phyloP scores from a whole-genome alignment of 2,329 filamentous ascomycete genomes.

The Xylariomycetidae sp. region DNA sequence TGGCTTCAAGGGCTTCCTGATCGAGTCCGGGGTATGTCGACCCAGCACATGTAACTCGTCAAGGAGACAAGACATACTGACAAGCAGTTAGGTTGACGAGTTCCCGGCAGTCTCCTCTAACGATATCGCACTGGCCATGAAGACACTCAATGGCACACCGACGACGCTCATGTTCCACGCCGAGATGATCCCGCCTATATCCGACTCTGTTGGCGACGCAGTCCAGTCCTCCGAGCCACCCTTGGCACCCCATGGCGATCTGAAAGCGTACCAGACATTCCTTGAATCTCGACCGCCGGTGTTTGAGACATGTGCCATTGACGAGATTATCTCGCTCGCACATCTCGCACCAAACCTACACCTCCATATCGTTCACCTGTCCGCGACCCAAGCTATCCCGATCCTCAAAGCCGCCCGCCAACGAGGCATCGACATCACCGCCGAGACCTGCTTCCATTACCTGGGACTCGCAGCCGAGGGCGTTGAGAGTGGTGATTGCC shows the following conservation, averaged over 20 bases:
- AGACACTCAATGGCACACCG: constrained; percentile 69
- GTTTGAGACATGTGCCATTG: constrained; percentile 88
- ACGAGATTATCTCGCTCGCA: constrained; percentile 78
- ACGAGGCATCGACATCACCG: constrained; percentile 77
- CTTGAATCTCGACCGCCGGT: constrained; percentile 81
- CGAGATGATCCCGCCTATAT: constrained; percentile 91
- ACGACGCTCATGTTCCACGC: constrained; percentile 99
- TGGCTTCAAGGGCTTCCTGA: constrained; percentile 96
- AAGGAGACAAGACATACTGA: no score
- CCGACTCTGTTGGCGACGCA: constrained; percentile 73
- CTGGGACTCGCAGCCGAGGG: constrained; percentile 78
- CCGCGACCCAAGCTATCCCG: constrained; percentile 82
- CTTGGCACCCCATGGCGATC: constrained; percentile 63
- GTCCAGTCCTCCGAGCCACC: constrained; percentile 67
- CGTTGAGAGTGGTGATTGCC: constrained; percentile 78
- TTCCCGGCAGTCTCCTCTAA: constrained; percentile 83
- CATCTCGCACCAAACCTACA: constrained; percentile 75
- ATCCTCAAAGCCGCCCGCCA: constrained; percentile 69
- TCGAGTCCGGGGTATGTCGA: constrained; percentile 81
- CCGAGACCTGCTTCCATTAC: constrained; percentile 96
- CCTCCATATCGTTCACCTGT: constrained; percentile 91
- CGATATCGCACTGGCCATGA: constrained; percentile 78
- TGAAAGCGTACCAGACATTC: constrained; percentile 83
- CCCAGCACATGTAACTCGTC: no score
- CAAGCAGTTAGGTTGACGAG: constrained; percentile 72